phyloP scores from a whole-genome alignment of 2,329 filamentous ascomycete genomes.

The Aureobasidium sp. region DNA sequence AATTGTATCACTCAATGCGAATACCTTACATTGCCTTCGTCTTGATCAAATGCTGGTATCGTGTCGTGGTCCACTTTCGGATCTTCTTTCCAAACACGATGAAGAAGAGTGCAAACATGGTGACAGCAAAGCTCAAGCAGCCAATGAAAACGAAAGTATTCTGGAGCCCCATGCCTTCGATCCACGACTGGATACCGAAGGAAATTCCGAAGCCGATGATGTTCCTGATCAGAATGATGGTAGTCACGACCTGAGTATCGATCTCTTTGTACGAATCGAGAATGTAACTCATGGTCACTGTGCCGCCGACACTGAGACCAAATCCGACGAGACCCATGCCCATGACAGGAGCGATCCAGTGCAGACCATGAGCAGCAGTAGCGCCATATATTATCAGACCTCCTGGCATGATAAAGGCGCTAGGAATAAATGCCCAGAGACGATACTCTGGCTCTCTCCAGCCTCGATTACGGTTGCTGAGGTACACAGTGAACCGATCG shows the following conservation, averaged over 20 bases:
- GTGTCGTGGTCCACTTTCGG: slow-evolving; percentile 9
- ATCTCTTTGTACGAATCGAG: slow-evolving; percentile 21
- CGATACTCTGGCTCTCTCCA: slow-evolving; percentile 23
- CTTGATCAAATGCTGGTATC: slow-evolving; percentile 6
- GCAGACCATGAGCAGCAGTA: slow-evolving; percentile 18
- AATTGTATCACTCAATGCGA: no score
- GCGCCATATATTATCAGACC: slow-evolving; percentile 20
- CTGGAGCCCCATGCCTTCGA: slow-evolving; percentile 15
- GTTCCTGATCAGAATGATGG: slow-evolving; percentile 20
- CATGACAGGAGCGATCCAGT: slow-evolving; percentile 20
- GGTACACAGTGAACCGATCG: slow-evolving; percentile 19
- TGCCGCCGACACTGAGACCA: slow-evolving; percentile 18
- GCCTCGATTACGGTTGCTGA: slow-evolving; percentile 22
- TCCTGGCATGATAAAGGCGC: slow-evolving; percentile 19
- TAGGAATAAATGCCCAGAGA: slow-evolving; percentile 19
- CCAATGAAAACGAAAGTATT: slow-evolving; percentile 18
- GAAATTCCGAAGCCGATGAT: slow-evolving; percentile 19
- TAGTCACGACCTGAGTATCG: slow-evolving; percentile 18
- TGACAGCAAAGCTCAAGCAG: slow-evolving; percentile 15
- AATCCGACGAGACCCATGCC: slow-evolving; percentile 20
- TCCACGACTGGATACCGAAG: slow-evolving; percentile 16
- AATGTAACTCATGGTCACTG: slow-evolving; percentile 19
- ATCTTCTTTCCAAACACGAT: slow-evolving; percentile 17
- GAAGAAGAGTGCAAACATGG: slow-evolving; percentile 15
- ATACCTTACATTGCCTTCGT: slow-evolving; percentile 3